These are phyloP conservation scores for Cyclotella kingstonii DNA, from an alignment of 108 stramenopile genomes.

Conservation along the genomic window DNA sequence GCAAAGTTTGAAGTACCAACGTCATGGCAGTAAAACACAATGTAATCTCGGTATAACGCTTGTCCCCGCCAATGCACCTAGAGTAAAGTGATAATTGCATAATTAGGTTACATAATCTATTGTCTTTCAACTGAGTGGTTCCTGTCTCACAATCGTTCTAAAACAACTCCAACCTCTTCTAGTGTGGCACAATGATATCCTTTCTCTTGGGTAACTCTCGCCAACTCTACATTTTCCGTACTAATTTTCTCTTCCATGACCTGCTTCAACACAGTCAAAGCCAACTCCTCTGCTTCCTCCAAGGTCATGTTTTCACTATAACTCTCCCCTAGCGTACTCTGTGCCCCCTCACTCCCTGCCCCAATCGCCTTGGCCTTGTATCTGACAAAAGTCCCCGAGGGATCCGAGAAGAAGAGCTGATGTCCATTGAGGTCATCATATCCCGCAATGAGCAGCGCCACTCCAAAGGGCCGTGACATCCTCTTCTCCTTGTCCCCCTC, in stretches of 20 bases:
- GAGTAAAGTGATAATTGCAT: too few relatives aligned
- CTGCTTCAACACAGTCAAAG: conserved; percentile 92
- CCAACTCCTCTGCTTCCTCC: conserved; percentile 93
- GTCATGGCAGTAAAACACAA: too few relatives aligned
- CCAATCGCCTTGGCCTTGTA: conserved; percentile 99
- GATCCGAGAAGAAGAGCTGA: conserved; percentile 98
- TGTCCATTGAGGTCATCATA: conserved; percentile 91
- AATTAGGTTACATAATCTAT: too few relatives aligned
- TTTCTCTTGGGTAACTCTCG: conserved; percentile 84
- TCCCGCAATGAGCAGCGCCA: conserved; percentile 96
- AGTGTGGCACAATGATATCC: conserved; percentile 87
- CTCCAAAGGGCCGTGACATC: conserved; percentile 99
- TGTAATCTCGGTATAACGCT: too few relatives aligned
- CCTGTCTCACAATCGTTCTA: conserved; percentile 73
- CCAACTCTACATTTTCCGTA: conserved; percentile 94
- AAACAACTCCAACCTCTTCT: conserved; percentile 81
- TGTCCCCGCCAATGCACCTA: too few relatives aligned
- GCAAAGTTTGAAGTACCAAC: too few relatives aligned
- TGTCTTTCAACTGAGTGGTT: too few relatives aligned
- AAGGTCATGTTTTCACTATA: conserved; percentile 93
- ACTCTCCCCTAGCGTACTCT: conserved; percentile 91
- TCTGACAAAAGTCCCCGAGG: conserved; percentile 95
- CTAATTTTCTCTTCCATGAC: conserved; percentile 99
- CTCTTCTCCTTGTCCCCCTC: conserved; percentile 91
- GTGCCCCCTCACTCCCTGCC: conserved; percentile 96